A percentile compares a stretch with the other conserved stretches of the same genome.
Conservation (phyloP, 2,329 filamentous ascomycete genomes). For the Myrmaecium sp. region DNA sequence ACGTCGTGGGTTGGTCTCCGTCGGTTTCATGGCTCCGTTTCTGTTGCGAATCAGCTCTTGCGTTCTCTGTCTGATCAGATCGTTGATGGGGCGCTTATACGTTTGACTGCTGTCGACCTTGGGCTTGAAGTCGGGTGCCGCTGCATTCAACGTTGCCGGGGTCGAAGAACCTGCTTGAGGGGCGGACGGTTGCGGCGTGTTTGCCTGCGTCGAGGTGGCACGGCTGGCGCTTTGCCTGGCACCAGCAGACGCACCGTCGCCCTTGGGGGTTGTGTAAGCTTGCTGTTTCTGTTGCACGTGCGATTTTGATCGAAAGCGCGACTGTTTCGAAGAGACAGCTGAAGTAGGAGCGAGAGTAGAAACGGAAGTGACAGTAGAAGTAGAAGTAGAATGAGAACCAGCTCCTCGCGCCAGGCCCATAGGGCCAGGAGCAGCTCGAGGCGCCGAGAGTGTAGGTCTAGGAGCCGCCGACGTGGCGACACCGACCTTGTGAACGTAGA, state of each 20-base stretch:
- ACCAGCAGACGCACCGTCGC: conserved; percentile 3
- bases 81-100: not conserved
- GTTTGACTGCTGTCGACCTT: not conserved
- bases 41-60: conserved; percentile 16
- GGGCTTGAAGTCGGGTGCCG: conserved; percentile 51
- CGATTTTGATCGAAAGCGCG: not conserved
- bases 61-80: conserved; percentile 6
- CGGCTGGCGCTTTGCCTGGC: conserved; percentile 12
- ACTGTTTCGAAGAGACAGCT: no score
- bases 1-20: no score
- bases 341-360: no score
- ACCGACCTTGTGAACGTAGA: no score
- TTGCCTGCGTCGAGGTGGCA: conserved; percentile 18
- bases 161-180: conserved; percentile 23
- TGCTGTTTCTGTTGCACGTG: not conserved
- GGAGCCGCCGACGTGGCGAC: no score
- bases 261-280: conserved; percentile 1
- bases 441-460: no score
- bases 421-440: no score
- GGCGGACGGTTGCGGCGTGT: conserved; percentile 26
- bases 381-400: no score
- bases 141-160: conserved; percentile 35
- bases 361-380: no score
- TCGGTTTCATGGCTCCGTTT: conserved; percentile 27
- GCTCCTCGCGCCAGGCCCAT: no score